Evolutionary conservation across 768 basidiomycete species (phyloP), one percentile per base, ranked within the genome.

Genomic region (Naganishia kalamii): DNA sequence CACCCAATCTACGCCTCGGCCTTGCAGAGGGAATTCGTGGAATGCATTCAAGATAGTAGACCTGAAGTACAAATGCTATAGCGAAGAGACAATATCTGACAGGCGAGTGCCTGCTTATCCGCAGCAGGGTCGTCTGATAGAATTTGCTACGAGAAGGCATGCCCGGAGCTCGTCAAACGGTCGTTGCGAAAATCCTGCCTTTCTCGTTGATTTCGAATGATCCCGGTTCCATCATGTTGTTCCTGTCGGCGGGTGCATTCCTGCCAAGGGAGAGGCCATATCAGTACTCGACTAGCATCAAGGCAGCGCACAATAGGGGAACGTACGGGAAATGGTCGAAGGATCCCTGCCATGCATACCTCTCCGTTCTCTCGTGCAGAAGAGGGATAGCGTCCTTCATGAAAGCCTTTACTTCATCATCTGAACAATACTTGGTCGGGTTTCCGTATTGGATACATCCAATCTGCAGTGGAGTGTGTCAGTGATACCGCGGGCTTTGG

Each of bases 341-440:
- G 13, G 72, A 70, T 29, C 73, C 73, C 51, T 72, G 72, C 68
- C 69, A 75, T 10, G 71, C 48, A 67, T 71, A 74, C 44, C 73
- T 46, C 44, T 70, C 65, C 71, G 33, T 33, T 37, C 13, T 48
- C 27, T 65, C 66, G 30, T 59, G 35, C 66, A 73, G 68, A 51
- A 62, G 70, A 2, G 32, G 50, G 33, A 74, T 63, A 7, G 68
- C 52, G 12, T 62, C 68, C 51, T 66, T 66, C 71, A 75, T 74
- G 60, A 75, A 75, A 0, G 27, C 43, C 37, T 65, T 50, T 23
- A 60, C 63, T 59, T 72, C 60, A 15, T 62, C 68, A 2, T 52
- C 62, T 17, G 54, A 63, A 35, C 74, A 75, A 33, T 63, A 54
- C 15, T 60, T 17, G 19, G 40, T 59, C 23, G 59, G 62, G 4